These are phyloP conservation scores for Solanum clarkiae DNA, from an alignment of 257 asterid genomes.

Conservation along the genomic window DNA sequence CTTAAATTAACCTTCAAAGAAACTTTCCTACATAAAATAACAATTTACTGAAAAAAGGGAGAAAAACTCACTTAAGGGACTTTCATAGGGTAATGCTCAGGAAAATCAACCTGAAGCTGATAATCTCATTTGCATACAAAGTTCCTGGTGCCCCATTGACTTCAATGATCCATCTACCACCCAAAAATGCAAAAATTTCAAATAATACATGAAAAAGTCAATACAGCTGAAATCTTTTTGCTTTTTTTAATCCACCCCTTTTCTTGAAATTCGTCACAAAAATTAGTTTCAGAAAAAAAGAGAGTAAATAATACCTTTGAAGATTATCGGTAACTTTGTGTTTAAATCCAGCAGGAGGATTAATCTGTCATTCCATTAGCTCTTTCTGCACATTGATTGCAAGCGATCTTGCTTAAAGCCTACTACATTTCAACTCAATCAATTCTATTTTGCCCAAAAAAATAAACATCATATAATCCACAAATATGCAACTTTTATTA, in stretches of 20 bases:
- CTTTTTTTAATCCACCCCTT: not conserved
- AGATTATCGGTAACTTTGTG: constrained; percentile 88
- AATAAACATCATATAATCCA: not conserved
- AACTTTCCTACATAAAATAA: not conserved
- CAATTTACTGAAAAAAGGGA: too few species aligned
- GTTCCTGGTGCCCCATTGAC: constrained; percentile 40
- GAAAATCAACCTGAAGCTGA: constrained; percentile 45
- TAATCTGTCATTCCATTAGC: constrained; percentile 92
- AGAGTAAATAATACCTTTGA: constrained; percentile 36
- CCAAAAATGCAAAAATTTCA: not conserved
- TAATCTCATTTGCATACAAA: constrained; percentile 30
- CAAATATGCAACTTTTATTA: not conserved
- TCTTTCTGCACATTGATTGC: constrained; percentile 89
- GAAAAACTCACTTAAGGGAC: constrained; percentile 29
- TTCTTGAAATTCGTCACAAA: not conserved
- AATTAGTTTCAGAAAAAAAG: not conserved
- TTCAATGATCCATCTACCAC: constrained; percentile 34
- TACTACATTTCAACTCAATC: constrained; percentile 6
- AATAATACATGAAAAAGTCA: not conserved
- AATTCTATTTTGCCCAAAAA: not conserved
- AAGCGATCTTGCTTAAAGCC: constrained; percentile 95
- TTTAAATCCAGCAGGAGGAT: constrained; percentile 84
- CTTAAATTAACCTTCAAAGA: not conserved
- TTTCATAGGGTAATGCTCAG: constrained; percentile 46
- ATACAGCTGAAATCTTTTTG: not conserved